Percentiles rank a stretch among this genome's conserved stretches.
These are phyloP conservation scores for Aspergillus brasiliensis DNA, from an alignment of 2,329 filamentous ascomycete genomes.

Conservation along the genomic window DNA sequence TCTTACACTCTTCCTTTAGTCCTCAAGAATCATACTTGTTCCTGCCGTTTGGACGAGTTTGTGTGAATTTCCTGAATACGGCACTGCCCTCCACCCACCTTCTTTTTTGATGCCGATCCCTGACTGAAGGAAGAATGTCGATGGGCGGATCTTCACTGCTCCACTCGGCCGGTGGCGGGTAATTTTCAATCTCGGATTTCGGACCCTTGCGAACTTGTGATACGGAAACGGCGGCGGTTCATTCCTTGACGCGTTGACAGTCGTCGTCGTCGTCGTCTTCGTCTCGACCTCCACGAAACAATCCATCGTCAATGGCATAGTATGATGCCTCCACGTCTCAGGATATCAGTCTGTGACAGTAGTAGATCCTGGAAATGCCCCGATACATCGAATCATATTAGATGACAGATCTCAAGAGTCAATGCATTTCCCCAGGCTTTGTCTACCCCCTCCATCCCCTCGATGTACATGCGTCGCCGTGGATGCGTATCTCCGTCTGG, in stretches of 20 bases:
- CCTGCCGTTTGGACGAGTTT: neutral
- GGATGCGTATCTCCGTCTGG: neutral
- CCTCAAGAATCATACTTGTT: neutral
- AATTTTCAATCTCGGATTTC: slow-evolving; percentile 16
- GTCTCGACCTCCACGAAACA: neutral
- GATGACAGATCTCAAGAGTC: neutral
- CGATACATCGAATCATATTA: neutral
- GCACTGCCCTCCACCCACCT: slow-evolving; percentile 4
- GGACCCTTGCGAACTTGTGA: slow-evolving; percentile 5
- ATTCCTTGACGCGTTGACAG: neutral
- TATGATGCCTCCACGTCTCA: neutral
- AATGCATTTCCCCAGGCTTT: neutral
- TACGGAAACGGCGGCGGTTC: neutral
- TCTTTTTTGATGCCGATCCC: slow-evolving; percentile 18
- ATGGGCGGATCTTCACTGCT: slow-evolving; percentile 10
- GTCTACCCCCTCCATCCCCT: neutral
- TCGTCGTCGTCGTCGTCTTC: neutral
- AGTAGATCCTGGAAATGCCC: neutral
- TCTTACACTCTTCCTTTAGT: neutral
- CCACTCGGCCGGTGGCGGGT: slow-evolving; percentile 11
- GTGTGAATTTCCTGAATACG: neutral
- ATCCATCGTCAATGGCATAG: too few species aligned
- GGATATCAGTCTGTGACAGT: neutral
- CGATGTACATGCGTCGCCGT: neutral
- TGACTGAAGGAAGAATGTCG: slow-evolving; percentile 18